Base-by-base conservation (phyloP, 2,329 filamentous ascomycete species). In the Diaporthe nobilis region DNA sequence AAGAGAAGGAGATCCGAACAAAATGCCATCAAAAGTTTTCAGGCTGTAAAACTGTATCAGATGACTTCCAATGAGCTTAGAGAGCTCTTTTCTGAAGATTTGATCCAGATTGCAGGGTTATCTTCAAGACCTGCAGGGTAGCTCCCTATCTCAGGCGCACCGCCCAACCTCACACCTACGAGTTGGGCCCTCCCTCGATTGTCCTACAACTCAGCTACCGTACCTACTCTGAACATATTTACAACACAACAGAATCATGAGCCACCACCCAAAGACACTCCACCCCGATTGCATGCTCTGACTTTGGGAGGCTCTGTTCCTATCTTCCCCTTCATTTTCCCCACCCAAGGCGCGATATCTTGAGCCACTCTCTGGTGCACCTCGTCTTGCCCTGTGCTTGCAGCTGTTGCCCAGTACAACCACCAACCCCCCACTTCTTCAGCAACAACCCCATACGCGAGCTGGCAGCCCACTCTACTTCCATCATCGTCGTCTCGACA, bases 351-450 rank as follows among this genome's bases (percentile, higher is more conserved):
- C 22, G 13, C 1, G 20, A 17, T 39, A 9, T 12, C 31, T 20
- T 15, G 31, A 68, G 28, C 47, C 34, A 17, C 12, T 22, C 34
- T 68, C 28, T 39, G 31, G 28, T 25, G 34, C 34, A 42, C 9
- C 58, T 55, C 9, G 2, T 67, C 58, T 31, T 57, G 58, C 31
- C 31, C 47, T 68, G 34, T 9, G 22, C n/a, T 44, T 65, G 60
- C 37, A 37, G 47, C 53, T 51, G 65, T 68, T 68, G 65, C 65
- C 65, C 65, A 53, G 65, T 53, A 68, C 65, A 53, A 68, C 65
- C 31, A 20, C 13, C 47, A 34, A 39, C 39, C 44, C 37, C 22
- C 31, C 51, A 58, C 68, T 65, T 58, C 47, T 47, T 71, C 65
- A 68, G 53, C 37, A n/a, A 20, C 28, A 34, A 39, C 39, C 65